Evolutionary conservation across 306 rosid genomes (phyloP), one percentile per base, ranked within the genome.

Genomic region (Cucumis cinereus): DNA sequence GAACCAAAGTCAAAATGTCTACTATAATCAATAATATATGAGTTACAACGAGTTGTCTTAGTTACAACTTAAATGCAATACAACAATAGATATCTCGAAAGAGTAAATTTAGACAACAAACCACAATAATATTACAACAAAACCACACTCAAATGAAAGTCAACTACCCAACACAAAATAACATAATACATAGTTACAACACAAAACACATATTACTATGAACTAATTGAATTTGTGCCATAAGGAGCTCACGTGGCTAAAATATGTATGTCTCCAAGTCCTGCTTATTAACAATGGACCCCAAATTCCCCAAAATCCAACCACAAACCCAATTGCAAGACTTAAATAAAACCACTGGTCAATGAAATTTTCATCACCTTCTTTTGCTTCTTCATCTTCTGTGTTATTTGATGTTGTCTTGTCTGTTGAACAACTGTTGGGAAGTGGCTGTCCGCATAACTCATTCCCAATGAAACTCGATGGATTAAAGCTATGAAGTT

Each of bases 311-410:
- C 35, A 70, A 70, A 70, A 47, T 12, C 75, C 57, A 70, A 47
- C 36, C 38, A 70, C 40, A 70, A 70, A 70, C 0, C 75, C 75
- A 45, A 43, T 47, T 22, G 1, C 38, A n/a, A 45, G 0, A 17
- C 75, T 70, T 17, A 70, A 45, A 45, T 70, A 70, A 70, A 70
- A 70, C 56, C 57, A 66, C 28, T 38, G 28, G n/a, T 66, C 50
- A 2, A 35, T n/a, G 8, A 7, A 8, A 36, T n/a, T 40, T 22
- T n/a, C 73, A 17, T 66, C 50, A 23, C 12, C 36, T 70, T 70
- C 57, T 70, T 47, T 23, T 22, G 19, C 75, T 23, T 47, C 57
- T 70, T 30, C 75, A 70, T 43, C 14, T 7, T 26, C n/a, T 20
- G 10, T 23, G 2, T n/a, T n/a, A n/a, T 15, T 3, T 28, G 36